Base-by-base conservation (phyloP, 495 filamentous ascomycete genomes). In the Aspergillus olivimuriae region DNA sequence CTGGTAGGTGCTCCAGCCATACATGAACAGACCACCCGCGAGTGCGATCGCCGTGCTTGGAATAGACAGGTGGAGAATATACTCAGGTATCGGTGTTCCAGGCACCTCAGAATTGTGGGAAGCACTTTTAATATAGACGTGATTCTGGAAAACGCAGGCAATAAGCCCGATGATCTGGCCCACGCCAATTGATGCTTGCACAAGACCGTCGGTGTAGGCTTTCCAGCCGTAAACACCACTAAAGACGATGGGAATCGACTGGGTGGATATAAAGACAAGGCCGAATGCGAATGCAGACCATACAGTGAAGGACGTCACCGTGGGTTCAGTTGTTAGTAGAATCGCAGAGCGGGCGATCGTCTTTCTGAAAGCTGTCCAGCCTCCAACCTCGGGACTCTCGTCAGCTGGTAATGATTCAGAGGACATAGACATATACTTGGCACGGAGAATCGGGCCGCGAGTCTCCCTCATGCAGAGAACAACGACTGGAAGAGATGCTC, bases 1-100 rank as follows among this genome's bases (percentile, higher is more conserved):
- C 18, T 47, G 34, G 10, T 40, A 31, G 11, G 41, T 43, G 5
- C 33, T 33, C 51, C 51, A 55, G 16, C 44, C 51, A 39, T 55
- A 55, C 43, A 46, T 47, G 24, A 55, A 55, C n/a, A 55, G 20
- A 0, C 51, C 51, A 4, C 51, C 46, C 5, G 51, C 39, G 8
- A 51, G 39, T 3, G 43, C 48, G 16, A 51, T 7, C 4, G 34
- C 39, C 0, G 46, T 48, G 14, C 51, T 48, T 3, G 47, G 33
- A 18, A 53, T 46, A 1, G 51, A 44, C 12, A 53, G 40, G 22
- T 50, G 47, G 4, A 50, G 46, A 35, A 48, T 53, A 19, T 41
- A 34, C 17, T 53, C 51, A 23, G 51, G 51, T 20, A 53, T 50
- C 1, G 51, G 51, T 0, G 21, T 41, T 0, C 43, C 46, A 2